Conservation (phyloP, 73 alveolate species). For the Blepharisma japonicum region DNA sequence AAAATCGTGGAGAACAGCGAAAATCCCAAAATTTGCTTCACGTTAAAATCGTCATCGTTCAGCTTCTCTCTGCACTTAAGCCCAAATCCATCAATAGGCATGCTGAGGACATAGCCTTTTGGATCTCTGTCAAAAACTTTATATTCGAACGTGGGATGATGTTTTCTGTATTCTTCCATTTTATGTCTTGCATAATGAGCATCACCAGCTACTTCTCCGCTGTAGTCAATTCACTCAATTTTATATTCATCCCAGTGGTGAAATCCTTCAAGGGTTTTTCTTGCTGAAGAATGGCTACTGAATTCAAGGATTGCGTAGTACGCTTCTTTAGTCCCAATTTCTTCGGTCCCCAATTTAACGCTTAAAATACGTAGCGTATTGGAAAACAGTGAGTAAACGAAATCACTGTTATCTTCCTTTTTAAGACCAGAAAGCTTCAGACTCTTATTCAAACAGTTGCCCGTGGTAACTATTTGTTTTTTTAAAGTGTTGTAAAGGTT, state of each 20-base stretch:
- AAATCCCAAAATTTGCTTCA: no score
- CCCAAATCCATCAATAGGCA: neutral
- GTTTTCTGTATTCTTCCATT: constrained; percentile 24
- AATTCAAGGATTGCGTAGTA: constrained; percentile 1
- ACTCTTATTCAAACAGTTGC: constrained; percentile 1
- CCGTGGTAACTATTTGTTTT: constrained; percentile 28
- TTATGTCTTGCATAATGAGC: constrained; percentile 32
- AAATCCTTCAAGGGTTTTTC: constrained; percentile 23
- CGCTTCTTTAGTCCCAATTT: constrained; percentile 3
- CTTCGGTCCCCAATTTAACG: neutral
- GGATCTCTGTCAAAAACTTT: constrained; percentile 11
- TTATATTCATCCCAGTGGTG: constrained; percentile 28
- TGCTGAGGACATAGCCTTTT: constrained; percentile 12
- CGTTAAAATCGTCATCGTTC: no score
- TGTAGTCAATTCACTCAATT: constrained; percentile 22
- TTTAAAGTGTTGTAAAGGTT: constrained; percentile 27
- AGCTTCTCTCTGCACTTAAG: no score
- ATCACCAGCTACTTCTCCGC: constrained; percentile 29
- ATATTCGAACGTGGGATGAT: constrained; percentile 23
- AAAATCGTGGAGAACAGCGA: no score
- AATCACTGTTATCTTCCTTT: neutral
- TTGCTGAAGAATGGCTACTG: constrained; percentile 32
- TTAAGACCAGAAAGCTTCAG: neutral
- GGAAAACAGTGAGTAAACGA: neutral
- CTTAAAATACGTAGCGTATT: neutral